Evolutionary conservation across 768 basidiomycete genomes (phyloP), one percentile per base, ranked within the genome.

Genomic region (Glaciozyma antarctica): DNA sequence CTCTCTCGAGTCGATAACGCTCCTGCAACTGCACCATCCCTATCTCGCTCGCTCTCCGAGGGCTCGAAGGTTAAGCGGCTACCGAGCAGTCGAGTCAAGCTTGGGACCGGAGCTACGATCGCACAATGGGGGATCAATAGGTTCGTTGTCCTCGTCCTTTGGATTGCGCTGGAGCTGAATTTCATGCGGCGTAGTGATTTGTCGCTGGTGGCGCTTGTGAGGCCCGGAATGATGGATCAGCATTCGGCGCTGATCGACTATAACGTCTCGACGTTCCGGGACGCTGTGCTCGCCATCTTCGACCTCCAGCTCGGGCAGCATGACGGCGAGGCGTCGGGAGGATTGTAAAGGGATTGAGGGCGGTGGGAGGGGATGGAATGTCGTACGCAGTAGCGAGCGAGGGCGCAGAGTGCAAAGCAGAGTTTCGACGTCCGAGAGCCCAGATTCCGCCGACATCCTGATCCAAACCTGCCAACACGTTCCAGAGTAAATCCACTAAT

Each of bases 241-340:
- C 81, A 86, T 61, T 80, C 87, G 22, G 88, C 87, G 26, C 78
- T 90, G 54, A 79, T 92, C 38, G 90, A 92, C 74, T 90, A 86
- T 77, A 92, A 92, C 72, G 86, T 91, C 4, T 85, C 88, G 45
- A 89, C 85, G 76, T 87, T 92, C 75, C 77, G 90, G 1, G 71
- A 86, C 85, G 90, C 90, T 0, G 82, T 89, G 57, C 83, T 86
- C 75, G 87, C 89, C 76, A 88, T 92, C 49, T 86, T 85, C 70
- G 82, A 84, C 58, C 83, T 88, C 13, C 88, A 90, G 59, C 55
- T 28, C 34, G 44, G 38, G 34, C 28, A 51, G 21, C 22, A 48
- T 48, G 38, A 41, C 6, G 38, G 38, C 7, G 38, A 41, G 38
- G 38, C 38, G 5, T 41, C 38, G 38, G 38, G 38, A 41, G 38